Evolutionary conservation across 129 eudicot species (phyloP), one percentile per base, ranked within the genome.

Genomic region (Flaveria brownii): DNA sequence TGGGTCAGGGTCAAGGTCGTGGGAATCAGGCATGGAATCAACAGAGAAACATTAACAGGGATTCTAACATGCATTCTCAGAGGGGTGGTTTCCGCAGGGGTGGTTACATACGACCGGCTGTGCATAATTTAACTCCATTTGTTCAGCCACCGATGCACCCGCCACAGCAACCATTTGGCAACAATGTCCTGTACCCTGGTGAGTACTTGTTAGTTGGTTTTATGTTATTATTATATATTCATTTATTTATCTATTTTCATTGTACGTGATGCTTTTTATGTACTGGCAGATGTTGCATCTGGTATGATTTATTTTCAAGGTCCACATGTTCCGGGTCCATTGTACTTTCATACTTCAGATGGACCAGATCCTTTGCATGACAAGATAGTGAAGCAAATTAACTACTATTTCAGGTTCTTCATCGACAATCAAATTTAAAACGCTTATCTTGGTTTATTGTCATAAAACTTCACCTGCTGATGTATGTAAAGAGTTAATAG

Each of bases 371-470:
- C 84, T 30, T 76, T 92, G 85, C 85, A 63, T 68, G 62, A 68
- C 28, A 82, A 84, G 78, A 88, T 93, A 78, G 68, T 81, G 82
- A 88, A 78, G 10, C 98, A 90, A 78, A 93, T 93, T 61, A 89
- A 93, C 17, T 93, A 87, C 70, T 93, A 90, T 76, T 93, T 93
- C 81, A 93, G 96, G 98, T 93, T 46, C 62, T 73, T 54, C 13
- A 54, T 69, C 46, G 14, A 60, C 66, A 4, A 22, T 33, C 51
- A 63, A 9, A 6, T 50, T 46, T 57, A 20, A 16, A 61, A 15
- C 45, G 14, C 70, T 45, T 49, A 15, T 70, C 0, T 15, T 57
- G 45, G 17, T 25, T 67, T 77, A 57, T 72, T 25, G 45, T 4
- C 28, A 18, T n/a, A 51, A 54, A 41, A 51, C 14, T 59, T 30